Evolutionary conservation across 139 green algal species (phyloP).

Genomic region (Picochlorum sp.): DNA sequence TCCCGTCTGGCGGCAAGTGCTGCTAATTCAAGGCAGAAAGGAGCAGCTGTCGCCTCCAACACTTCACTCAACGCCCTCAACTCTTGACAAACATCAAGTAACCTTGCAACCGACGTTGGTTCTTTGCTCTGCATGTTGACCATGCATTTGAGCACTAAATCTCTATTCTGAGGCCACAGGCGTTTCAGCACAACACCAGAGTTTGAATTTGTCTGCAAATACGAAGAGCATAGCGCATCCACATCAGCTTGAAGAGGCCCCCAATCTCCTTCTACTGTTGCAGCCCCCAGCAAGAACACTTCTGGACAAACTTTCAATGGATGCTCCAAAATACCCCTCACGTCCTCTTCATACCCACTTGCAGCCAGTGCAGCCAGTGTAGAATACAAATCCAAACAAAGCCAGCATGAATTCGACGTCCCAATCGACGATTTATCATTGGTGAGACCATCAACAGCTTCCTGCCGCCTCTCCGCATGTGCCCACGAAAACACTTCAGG

Average conservation of each 20-base stretch:
- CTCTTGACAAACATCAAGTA: slow-evolving; percentile 80
- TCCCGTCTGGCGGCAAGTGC: slow-evolving; percentile 57
- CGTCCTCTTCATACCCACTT: slow-evolving; percentile 24
- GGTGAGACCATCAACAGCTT: slow-evolving; percentile 65
- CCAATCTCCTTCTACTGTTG: slow-evolving; percentile 42
- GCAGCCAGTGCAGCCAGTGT: slow-evolving; percentile 57
- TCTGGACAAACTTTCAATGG: slow-evolving; percentile 65
- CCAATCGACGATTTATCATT: slow-evolving; percentile 44
- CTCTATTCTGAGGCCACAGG: slow-evolving; percentile 65
- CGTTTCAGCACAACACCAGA: slow-evolving; percentile 57
- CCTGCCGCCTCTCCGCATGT: slow-evolving; percentile 36
- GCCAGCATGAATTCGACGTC: slow-evolving; percentile 81
- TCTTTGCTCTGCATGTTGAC: slow-evolving; percentile 64
- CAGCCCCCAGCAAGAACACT: slow-evolving; percentile 58
- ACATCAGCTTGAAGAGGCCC: slow-evolving; percentile 59
- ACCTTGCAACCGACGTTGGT: slow-evolving; percentile 41
- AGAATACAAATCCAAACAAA: slow-evolving; percentile 66
- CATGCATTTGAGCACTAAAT: slow-evolving; percentile 64
- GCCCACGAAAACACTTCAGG: slow-evolving; percentile 70
- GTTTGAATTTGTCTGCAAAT: slow-evolving; percentile 50
- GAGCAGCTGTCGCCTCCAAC: slow-evolving; percentile 52
- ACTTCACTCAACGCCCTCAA: slow-evolving; percentile 61
- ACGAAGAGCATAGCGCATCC: slow-evolving; percentile 43
- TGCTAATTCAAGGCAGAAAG: slow-evolving; percentile 80
- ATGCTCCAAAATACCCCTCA: slow-evolving; percentile 48